A percentile compares a stretch with the other conserved stretches of the same genome.
Conservation (phyloP, 257 asterid species). For the Verbena officinalis region DNA sequence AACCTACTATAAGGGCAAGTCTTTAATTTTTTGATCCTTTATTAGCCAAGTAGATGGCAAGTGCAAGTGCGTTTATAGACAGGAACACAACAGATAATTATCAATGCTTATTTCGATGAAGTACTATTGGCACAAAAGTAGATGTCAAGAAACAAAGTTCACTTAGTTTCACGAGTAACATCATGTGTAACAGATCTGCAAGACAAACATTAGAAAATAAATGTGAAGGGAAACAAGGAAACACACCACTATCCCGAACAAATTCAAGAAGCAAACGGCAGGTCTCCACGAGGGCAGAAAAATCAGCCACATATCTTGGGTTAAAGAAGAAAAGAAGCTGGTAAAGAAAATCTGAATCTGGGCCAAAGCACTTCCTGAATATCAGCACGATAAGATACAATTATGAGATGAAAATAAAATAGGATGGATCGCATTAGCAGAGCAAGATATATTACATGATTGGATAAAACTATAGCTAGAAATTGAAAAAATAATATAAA, state of each 20-base stretch:
- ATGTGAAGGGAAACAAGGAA: slow-evolving; percentile 28
- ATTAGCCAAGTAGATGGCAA: background rate
- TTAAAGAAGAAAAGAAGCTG: slow-evolving; percentile 88
- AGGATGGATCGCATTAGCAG: slow-evolving; percentile 13
- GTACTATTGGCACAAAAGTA: slow-evolving; percentile 6
- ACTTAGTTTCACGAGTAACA: slow-evolving; percentile 6
- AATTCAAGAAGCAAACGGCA: slow-evolving; percentile 73
- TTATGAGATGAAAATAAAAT: slow-evolving; percentile 15
- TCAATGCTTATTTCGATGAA: background rate
- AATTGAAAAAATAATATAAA: background rate
- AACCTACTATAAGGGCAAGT: background rate
- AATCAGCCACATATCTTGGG: slow-evolving; percentile 69
- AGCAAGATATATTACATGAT: slow-evolving; percentile 18
- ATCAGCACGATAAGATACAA: slow-evolving; percentile 31
- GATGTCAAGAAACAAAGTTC: slow-evolving; percentile 18
- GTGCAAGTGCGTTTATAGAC: background rate
- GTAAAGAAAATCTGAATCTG: slow-evolving; percentile 75
- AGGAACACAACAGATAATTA: background rate
- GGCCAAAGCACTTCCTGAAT: slow-evolving; percentile 84
- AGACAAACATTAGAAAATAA: background rate
- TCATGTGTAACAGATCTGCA: slow-evolving; percentile 2
- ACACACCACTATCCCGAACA: slow-evolving; percentile 66
- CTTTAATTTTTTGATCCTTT: background rate
- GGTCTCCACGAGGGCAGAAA: slow-evolving; percentile 79
- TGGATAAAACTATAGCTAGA: slow-evolving; percentile 11